Conservation (phyloP, 306 rosid genomes). For the Glycine soja region DNA sequence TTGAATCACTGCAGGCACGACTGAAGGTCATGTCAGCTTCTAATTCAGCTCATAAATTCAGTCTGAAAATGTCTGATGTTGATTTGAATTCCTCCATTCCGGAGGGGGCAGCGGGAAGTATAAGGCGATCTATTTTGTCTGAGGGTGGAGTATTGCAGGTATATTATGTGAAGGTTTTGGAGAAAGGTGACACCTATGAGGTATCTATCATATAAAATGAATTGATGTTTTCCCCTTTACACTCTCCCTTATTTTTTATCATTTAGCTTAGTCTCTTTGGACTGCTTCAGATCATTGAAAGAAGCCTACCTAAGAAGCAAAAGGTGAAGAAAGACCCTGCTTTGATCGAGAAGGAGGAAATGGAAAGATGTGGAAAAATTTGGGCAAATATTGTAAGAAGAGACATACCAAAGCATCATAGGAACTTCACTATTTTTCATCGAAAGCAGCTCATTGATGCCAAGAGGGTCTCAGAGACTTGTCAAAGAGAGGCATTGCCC, state of each 20-base stretch:
- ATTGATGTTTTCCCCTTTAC: constrained; percentile 2
- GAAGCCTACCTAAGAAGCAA: constrained; percentile 91
- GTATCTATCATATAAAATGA: constrained; percentile 51
- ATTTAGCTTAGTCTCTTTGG: constrained; percentile 36
- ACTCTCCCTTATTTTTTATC: constrained; percentile 13
- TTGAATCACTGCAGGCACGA: constrained; percentile 89
- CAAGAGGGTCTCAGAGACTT: constrained; percentile 88
- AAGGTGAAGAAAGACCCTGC: constrained; percentile 81
- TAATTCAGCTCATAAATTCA: constrained; percentile 70
- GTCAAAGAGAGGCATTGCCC: constrained; percentile 96
- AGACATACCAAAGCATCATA: constrained; percentile 90
- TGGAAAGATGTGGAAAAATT: constrained; percentile 79
- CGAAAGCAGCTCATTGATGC: constrained; percentile 93
- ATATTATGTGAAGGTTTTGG: constrained; percentile 96
- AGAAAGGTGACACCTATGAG: constrained; percentile 99
- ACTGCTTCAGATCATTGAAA: constrained; percentile 84
- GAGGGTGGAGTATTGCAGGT: constrained; percentile 95
- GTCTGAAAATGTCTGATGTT: constrained; percentile 77
- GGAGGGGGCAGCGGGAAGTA: constrained; percentile 98
- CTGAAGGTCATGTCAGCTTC: constrained; percentile 69
- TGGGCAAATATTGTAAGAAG: constrained; percentile 92
- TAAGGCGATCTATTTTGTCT: constrained; percentile 87
- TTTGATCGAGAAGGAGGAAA: constrained; percentile 85
- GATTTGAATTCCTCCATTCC: constrained; percentile 83
- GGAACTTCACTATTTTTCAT: constrained; percentile 72